Conservation (phyloP, 331 rosid genomes). For the Rosa hybrid region DNA sequence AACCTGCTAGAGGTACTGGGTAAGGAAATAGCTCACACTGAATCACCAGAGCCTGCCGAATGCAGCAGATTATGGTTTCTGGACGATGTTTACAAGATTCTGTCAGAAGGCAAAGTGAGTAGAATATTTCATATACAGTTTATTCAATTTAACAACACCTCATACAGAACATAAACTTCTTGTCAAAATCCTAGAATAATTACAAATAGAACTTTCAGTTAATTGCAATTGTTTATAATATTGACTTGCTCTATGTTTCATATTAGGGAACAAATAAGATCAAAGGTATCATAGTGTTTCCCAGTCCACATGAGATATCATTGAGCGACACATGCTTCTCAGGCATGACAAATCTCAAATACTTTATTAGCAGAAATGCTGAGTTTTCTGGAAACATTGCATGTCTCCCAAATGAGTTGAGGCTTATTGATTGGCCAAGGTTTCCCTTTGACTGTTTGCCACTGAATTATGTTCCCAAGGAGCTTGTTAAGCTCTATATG, state of each 20-base stretch:
- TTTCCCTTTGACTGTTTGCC: neutral
- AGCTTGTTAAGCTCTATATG: no score
- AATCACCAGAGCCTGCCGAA: neutral
- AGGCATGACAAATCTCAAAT: slow-evolving; percentile 1
- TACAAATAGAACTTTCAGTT: no score
- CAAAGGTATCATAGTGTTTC: neutral
- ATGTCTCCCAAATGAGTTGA: slow-evolving; percentile 5
- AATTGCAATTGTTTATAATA: no score
- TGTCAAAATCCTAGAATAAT: no score
- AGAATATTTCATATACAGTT: no score
- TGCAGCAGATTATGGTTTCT: neutral
- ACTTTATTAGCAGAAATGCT: neutral
- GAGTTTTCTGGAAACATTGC: slow-evolving; percentile 18
- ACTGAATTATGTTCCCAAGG: no score
- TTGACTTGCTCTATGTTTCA: no score
- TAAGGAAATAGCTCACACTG: slow-evolving; percentile 1
- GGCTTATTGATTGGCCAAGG: slow-evolving; percentile 20
- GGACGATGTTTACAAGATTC: neutral
- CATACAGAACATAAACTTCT: no score
- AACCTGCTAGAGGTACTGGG: slow-evolving; percentile 12
- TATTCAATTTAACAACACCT: no score
- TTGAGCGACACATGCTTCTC: slow-evolving; percentile 11
- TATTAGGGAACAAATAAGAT: slow-evolving; percentile 10
- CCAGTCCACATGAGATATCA: neutral
- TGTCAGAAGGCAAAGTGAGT: neutral